Percentiles rank a stretch among this genome's conserved stretches.
Evolutionary conservation across 2,329 filamentous ascomycete genomes (phyloP).

Genomic region (Apiospora kogelbergensis): DNA sequence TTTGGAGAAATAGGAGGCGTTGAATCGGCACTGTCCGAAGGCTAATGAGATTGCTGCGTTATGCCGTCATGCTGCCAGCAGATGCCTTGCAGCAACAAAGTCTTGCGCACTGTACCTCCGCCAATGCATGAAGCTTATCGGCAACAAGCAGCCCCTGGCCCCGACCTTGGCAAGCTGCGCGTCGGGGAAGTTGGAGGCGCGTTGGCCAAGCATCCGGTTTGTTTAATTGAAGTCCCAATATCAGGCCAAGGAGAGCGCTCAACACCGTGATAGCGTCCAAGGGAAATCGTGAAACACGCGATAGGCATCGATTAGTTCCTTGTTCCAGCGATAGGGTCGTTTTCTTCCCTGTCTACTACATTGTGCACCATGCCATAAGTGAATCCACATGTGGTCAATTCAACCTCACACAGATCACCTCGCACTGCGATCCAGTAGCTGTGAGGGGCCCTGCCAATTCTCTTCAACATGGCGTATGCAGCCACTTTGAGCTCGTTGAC

Average conservation of each 20-base stretch:
- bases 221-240: background rate
- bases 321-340: too few species aligned
- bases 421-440: background rate
- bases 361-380: background rate
- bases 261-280: background rate
- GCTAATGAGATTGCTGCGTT: background rate
- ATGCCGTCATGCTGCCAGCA: background rate
- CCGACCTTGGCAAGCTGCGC: slow-evolving; percentile 2
- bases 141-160: background rate
- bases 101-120: background rate
- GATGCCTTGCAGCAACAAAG: too few species aligned
- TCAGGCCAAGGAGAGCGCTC: background rate
- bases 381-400: background rate
- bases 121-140: background rate
- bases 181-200: background rate
- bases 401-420: background rate
- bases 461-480: slow-evolving; percentile 64
- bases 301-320: background rate
- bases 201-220: background rate
- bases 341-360: too few species aligned
- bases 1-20: background rate
- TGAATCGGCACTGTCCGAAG: background rate
- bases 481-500: slow-evolving; percentile 63
- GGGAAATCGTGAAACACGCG: background rate
- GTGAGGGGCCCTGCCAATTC: background rate